These are phyloP conservation scores for Camptophora hylomeconis DNA, from an alignment of 2,329 filamentous ascomycete genomes.

Conservation along the genomic window DNA sequence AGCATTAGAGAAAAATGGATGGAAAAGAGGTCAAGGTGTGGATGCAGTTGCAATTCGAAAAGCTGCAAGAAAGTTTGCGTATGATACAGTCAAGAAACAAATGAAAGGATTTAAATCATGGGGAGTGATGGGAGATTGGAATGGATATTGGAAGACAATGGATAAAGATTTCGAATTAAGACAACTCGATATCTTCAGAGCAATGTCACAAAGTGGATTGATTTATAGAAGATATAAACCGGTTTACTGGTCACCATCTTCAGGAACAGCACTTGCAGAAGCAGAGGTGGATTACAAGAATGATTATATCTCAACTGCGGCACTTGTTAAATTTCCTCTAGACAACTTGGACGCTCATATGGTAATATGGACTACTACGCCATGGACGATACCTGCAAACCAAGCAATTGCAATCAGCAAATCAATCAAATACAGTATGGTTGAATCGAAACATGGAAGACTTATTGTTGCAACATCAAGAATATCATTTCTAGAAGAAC, in stretches of 20 bases:
- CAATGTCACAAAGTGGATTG: slow-evolving; percentile 48
- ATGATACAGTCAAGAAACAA: slow-evolving; percentile 43
- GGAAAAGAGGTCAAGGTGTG: slow-evolving; percentile 28
- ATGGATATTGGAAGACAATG: slow-evolving; percentile 50
- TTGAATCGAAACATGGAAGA: slow-evolving; percentile 46
- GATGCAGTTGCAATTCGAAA: slow-evolving; percentile 37
- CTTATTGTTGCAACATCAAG: slow-evolving; percentile 62
- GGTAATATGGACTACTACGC: slow-evolving; percentile 98
- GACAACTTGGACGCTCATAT: slow-evolving; percentile 46
- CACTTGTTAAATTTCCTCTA: slow-evolving; percentile 60
- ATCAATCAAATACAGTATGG: slow-evolving; percentile 59
- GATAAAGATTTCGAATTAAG: slow-evolving; percentile 47
- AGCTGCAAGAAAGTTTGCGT: slow-evolving; percentile 42
- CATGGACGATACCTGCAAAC: slow-evolving; percentile 93
- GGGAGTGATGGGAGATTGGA: slow-evolving; percentile 54
- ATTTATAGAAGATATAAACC: slow-evolving; percentile 51
- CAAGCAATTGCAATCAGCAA: slow-evolving; percentile 71
- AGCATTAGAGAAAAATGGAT: slow-evolving; percentile 51
- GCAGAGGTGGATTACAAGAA: slow-evolving; percentile 54
- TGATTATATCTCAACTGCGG: slow-evolving; percentile 44
- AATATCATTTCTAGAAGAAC: slow-evolving; percentile 42
- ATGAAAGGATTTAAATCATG: slow-evolving; percentile 46
- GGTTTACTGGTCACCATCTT: slow-evolving; percentile 55
- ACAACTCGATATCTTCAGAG: slow-evolving; percentile 46
- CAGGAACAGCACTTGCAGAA: slow-evolving; percentile 49